Conservation (phyloP, 2,329 filamentous ascomycete species). For the Leptographium galeiforme region DNA sequence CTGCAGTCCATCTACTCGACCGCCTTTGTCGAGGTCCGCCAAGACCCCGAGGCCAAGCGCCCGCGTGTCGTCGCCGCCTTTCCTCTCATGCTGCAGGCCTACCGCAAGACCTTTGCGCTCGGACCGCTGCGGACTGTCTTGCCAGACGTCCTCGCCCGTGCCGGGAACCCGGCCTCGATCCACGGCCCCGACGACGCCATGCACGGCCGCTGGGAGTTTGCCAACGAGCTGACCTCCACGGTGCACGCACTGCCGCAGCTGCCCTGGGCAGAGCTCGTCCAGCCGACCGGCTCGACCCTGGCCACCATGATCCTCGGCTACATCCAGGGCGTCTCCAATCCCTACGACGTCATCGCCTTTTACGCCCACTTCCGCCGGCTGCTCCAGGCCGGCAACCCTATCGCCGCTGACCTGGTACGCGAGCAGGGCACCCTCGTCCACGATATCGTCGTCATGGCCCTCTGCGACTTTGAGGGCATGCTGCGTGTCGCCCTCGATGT, state of each 20-base stretch:
- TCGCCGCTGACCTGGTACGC: slow-evolving; percentile 22
- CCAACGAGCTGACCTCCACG: slow-evolving; percentile 6
- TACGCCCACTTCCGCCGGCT: slow-evolving; percentile 33
- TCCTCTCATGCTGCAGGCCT: slow-evolving; percentile 33
- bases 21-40: slow-evolving; percentile 25
- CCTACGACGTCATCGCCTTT: slow-evolving; percentile 28
- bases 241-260: slow-evolving; percentile 11
- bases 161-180: too few species aligned
- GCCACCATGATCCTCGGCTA: slow-evolving; percentile 34
- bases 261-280: slow-evolving; percentile 10
- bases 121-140: slow-evolving; percentile 29
- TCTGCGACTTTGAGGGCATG: slow-evolving; percentile 29
- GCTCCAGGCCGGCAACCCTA: slow-evolving; percentile 22
- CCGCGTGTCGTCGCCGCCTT: slow-evolving; percentile 27
- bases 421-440: slow-evolving; percentile 31
- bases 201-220: slow-evolving; percentile 9
- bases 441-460: slow-evolving; percentile 34
- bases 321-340: slow-evolving; percentile 24
- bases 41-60: slow-evolving; percentile 13
- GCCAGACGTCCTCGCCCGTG: slow-evolving; percentile 1
- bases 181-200: background rate
- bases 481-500: slow-evolving; percentile 31
- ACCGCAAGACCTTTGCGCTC: slow-evolving; percentile 32
- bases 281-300: slow-evolving; percentile 26
- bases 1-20: slow-evolving; percentile 37